Evolutionary conservation across 148 eudicot genomes (phyloP), one percentile per base, ranked within the genome.

Genomic region (Agrostemma githago): DNA sequence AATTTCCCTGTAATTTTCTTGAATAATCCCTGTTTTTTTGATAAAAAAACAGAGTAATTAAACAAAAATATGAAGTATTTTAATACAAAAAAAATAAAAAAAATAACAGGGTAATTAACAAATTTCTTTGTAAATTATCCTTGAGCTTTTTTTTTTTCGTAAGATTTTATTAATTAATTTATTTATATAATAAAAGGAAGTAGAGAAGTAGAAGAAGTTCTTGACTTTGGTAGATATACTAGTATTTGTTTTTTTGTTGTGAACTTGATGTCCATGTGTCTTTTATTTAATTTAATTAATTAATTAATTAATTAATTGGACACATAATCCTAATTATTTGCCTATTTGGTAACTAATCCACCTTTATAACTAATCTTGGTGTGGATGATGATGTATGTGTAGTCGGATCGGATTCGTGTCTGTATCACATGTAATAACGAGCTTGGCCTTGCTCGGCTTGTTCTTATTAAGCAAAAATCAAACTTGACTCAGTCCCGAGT

Each of bases 121-220:
- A 26, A 26, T 26, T 26, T 26, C 34, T 26, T 26, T 26, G 34
- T 0, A 26, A 26, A 26, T 26, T 26, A 26, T 26, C 1, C 34
- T 1, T 26, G 34, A 26, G n/a, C n/a, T n/a, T n/a, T n/a, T 51
- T 48, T 48, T 48, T 51, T 51, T 51, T 51, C 2, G 15, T 10
- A 51, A 51, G 56, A 51, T 1, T 51, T 11, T 51, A 51, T 51
- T 26, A 0, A 26, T 26, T 26, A 26, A 26, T 26, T 26, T 26
- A 26, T 26, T 26, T 26, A 26, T 26, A 26, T 26, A 51, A 0
- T 1, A 11, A 11, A 34, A 60, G 48, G 41, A 77, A 41, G 40
- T 72, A 58, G 80, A 65, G 41, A 66, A 71, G 46, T 70, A 37
- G 26, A 42, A 62, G 81, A 67, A 53, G 71, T 69, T 57, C 66